These are phyloP conservation scores for Pestalotiopsis fici DNA, from an alignment of 2,329 filamentous ascomycete genomes.

Conservation along the genomic window DNA sequence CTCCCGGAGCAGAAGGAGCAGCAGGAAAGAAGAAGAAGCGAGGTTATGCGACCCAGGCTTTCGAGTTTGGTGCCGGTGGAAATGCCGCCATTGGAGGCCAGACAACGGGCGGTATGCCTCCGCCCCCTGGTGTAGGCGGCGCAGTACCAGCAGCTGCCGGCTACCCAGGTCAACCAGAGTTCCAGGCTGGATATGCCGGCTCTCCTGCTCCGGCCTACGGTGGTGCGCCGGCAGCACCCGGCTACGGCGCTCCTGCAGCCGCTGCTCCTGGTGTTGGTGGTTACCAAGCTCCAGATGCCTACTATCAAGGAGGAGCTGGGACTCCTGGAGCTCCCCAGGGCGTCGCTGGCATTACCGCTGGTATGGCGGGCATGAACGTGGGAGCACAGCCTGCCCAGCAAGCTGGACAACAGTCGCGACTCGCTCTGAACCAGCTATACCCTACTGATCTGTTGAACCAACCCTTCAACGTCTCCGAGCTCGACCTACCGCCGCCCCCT, in stretches of 20 bases:
- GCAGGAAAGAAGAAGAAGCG: constrained; percentile 89
- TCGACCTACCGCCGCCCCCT: constrained; percentile 87
- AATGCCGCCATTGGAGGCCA: constrained; percentile 63
- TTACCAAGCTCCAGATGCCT: constrained; percentile 69
- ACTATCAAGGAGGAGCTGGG: constrained; percentile 61
- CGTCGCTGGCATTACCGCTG: constrained; percentile 75
- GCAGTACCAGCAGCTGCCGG: constrained; percentile 43
- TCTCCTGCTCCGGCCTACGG: constrained; percentile 38
- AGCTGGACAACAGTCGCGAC: constrained; percentile 47
- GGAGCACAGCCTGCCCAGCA: constrained; percentile 56
- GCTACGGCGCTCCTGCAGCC: constrained; percentile 44
- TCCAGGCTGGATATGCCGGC: constrained; percentile 32
- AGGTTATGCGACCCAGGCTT: constrained; percentile 91
- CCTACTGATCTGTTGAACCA: constrained; percentile 89
- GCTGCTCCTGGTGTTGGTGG: constrained; percentile 53
- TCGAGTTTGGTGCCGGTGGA: constrained; percentile 85
- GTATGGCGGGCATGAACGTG: constrained; percentile 85
- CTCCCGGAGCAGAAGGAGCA: constrained; percentile 38
- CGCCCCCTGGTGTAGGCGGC: constrained; percentile 39
- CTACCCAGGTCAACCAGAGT: constrained; percentile 54
- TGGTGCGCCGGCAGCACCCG: constrained; percentile 33
- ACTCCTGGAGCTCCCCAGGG: constrained; percentile 39
- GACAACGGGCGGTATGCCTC: constrained; percentile 36
- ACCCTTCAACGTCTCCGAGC: constrained; percentile 90
- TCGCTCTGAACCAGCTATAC: constrained; percentile 81